These are phyloP conservation scores for Filobasidium floriforme DNA, from an alignment of 768 basidiomycete genomes.

Conservation along the genomic window DNA sequence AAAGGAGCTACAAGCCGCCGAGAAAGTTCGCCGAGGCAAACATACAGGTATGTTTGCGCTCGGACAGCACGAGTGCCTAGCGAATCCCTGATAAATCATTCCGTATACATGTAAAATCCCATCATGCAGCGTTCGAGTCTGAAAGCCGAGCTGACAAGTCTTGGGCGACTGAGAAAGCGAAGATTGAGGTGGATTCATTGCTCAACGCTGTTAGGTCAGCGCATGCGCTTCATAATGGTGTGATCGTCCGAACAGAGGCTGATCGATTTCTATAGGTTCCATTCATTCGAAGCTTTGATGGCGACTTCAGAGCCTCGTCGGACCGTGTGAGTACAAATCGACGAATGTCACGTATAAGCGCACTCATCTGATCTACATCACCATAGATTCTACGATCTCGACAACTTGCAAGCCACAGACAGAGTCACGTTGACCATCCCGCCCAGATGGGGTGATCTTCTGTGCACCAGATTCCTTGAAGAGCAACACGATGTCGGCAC, in stretches of 20 bases:
- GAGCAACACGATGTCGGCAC: slow-evolving; percentile 6
- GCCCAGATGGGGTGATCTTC: neutral
- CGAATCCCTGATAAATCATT: no score
- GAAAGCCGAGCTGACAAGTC: slow-evolving; percentile 7
- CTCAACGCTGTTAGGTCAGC: neutral
- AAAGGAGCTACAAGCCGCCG: neutral
- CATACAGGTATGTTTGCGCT: neutral
- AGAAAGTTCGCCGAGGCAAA: neutral
- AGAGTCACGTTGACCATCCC: neutral
- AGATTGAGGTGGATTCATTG: neutral
- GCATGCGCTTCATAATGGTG: no score
- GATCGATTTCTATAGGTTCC: neutral
- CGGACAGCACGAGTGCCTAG: no score
- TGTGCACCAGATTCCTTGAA: neutral
- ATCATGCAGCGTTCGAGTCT: neutral
- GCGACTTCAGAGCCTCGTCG: neutral
- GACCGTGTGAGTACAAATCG: neutral
- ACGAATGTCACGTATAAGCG: neutral
- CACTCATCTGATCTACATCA: neutral
- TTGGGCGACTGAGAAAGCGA: neutral
- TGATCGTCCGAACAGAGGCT: no score
- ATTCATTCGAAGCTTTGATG: neutral
- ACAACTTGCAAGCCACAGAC: neutral
- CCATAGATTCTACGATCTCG: neutral
- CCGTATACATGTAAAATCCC: no score